Evolutionary conservation across 129 eudicot genomes (phyloP).

Genomic region (Artemisia annua): DNA sequence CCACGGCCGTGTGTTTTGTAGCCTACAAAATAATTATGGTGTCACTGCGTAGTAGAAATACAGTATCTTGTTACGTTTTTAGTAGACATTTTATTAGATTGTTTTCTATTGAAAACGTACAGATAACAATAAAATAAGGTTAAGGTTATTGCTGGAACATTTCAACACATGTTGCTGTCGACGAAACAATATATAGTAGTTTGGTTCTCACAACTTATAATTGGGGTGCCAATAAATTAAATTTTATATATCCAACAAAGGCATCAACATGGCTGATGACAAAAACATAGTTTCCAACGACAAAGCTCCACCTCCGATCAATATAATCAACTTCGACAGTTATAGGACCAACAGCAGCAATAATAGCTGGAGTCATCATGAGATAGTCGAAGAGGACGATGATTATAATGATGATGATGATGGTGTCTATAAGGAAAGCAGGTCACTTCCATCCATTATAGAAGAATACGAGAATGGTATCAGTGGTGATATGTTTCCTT

Average conservation of each 20-base stretch:
- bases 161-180: too few species aligned
- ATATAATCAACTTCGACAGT: neutral
- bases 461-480: neutral
- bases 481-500: neutral
- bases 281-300: neutral
- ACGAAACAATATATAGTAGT: too few species aligned
- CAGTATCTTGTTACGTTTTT: too few species aligned
- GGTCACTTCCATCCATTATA: neutral
- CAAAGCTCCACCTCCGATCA: neutral
- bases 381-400: slow-evolving; percentile 3
- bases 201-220: too few species aligned
- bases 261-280: neutral
- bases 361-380: neutral
- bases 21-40: too few species aligned
- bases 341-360: neutral
- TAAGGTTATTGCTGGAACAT: too few species aligned
- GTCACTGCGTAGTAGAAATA: too few species aligned
- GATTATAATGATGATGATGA: neutral
- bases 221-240: too few species aligned
- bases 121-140: too few species aligned
- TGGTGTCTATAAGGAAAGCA: neutral
- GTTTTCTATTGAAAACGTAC: too few species aligned
- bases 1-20: too few species aligned
- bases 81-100: too few species aligned
- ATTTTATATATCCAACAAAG: neutral